phyloP scores from a whole-genome alignment of 768 basidiomycete genomes.

The Tylopilus plumbeoviolaceoides region DNA sequence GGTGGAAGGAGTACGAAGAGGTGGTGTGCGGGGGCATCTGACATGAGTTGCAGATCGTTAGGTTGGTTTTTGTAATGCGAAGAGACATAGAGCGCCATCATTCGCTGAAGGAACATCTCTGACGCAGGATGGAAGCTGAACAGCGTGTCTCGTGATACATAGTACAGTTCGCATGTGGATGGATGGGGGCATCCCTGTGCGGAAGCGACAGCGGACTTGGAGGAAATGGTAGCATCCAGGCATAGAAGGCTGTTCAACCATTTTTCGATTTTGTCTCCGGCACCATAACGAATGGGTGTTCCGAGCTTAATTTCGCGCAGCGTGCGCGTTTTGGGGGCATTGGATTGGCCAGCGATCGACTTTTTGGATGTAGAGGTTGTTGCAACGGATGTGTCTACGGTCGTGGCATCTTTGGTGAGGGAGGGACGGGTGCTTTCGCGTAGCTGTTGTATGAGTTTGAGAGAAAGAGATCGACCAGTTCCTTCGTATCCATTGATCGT shows the following conservation, averaged over 20 bases:
- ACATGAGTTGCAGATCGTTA: constrained; percentile 96
- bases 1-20: constrained; percentile 95
- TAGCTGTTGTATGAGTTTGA: constrained; percentile 96
- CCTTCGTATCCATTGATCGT: constrained; percentile 99
- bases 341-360: constrained; percentile 41
- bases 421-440: constrained; percentile 86
- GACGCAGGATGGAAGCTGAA: constrained; percentile 97
- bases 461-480: constrained; percentile 95
- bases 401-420: constrained; percentile 54
- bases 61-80: constrained; percentile 99
- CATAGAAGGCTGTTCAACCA: constrained; percentile 93
- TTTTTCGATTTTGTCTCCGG: constrained; percentile 85
- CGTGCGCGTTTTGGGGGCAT: constrained; percentile 60
- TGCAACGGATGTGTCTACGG: constrained; percentile 36
- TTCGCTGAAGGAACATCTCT: constrained; percentile 95
- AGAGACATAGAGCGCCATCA: constrained; percentile 98
- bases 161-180: constrained; percentile 89
- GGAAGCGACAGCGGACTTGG: constrained; percentile 34
- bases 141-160: constrained; percentile 91
- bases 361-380: constrained; percentile 50
- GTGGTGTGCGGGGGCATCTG: constrained; percentile 95
- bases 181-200: constrained; percentile 92
- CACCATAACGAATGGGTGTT: constrained; percentile 88
- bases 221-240: constrained; percentile 74
- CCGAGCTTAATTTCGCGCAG: constrained; percentile 93